phyloP scores from a whole-genome alignment of 2,329 filamentous ascomycete genomes.

The Penicillium sp. region DNA sequence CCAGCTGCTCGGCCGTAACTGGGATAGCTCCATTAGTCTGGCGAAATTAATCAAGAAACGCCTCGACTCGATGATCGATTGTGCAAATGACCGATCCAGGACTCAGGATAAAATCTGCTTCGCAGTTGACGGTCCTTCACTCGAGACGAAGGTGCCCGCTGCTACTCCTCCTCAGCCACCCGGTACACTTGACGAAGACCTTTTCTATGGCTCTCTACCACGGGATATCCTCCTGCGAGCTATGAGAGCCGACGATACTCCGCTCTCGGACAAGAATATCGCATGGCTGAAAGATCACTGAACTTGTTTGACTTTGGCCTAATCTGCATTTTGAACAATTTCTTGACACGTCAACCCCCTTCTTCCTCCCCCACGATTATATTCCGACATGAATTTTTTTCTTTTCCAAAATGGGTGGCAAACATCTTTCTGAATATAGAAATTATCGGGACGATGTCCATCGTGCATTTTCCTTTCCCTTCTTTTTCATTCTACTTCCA shows the following conservation, averaged over 20 bases:
- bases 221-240: slow-evolving; percentile 35
- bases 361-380: not conserved
- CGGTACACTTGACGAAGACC: slow-evolving; percentile 43
- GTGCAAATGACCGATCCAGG: slow-evolving; percentile 39
- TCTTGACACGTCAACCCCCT: not conserved
- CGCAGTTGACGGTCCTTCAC: slow-evolving; percentile 40
- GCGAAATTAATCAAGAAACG: slow-evolving; percentile 54
- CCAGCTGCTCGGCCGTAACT: slow-evolving; percentile 60
- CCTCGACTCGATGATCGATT: slow-evolving; percentile 49
- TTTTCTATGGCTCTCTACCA: slow-evolving; percentile 46
- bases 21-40: slow-evolving; percentile 61
- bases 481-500: not conserved
- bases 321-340: not conserved
- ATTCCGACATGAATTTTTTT: not conserved
- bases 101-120: slow-evolving; percentile 42
- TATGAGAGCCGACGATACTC: slow-evolving; percentile 35
- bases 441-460: not conserved
- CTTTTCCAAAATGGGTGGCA: not conserved
- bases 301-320: not conserved
- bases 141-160: slow-evolving; percentile 46
- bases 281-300: slow-evolving; percentile 34
- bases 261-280: slow-evolving; percentile 31
- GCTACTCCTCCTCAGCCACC: slow-evolving; percentile 19
- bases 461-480: not conserved
- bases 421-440: not conserved